Base-by-base conservation (phyloP, 1,139 yeast genomes). In the Candida sanyaensis region DNA sequence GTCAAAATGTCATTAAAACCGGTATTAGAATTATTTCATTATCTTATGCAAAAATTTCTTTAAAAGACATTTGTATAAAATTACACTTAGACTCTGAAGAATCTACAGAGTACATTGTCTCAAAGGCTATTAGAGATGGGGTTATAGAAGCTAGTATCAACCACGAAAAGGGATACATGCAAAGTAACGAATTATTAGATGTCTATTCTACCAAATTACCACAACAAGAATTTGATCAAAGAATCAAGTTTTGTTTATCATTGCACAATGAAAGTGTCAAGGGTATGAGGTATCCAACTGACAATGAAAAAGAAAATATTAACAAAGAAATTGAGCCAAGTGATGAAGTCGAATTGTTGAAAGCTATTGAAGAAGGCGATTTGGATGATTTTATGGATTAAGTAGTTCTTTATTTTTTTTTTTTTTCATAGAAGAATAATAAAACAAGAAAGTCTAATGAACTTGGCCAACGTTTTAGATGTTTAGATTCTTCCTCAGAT, bases 1-100 rank as follows among this genome's bases (percentile, higher is more conserved):
- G 98, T 66, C 97, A 96, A 64, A 95, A 93, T 65, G 99, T 95
- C 54, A 93, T 95, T 68, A 95, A 93, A 71, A 92, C 99, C 0
- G 99, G 99, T 61, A 91, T 95, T 53, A 82, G 99, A 68, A 88
- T 90, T 60, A 90, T 95, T 62, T 89, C 97, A 12, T 77, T 95
- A 60, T 84, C 97, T 4, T 95, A 95, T 72, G 88, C 96, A 49
- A 87, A 84, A 64, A 93, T 95, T 51, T 88, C 97, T 3, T 78
- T 95, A 61, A 88, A 88, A 69, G 99, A 95, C 64, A 80, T 81
- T 47, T 95, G 99, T 69, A 81, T 93, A 61, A 89, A 93, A 64
- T 80, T 95, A 61, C 93, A 88, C 57, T 80, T 95, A 56, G 99
- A 93, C 60, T 85, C 93, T 37, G 99, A 95, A 71, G 93, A 93